Base-by-base conservation (phyloP, 2,329 filamentous ascomycete species). In the Colletotrichum sp. region DNA sequence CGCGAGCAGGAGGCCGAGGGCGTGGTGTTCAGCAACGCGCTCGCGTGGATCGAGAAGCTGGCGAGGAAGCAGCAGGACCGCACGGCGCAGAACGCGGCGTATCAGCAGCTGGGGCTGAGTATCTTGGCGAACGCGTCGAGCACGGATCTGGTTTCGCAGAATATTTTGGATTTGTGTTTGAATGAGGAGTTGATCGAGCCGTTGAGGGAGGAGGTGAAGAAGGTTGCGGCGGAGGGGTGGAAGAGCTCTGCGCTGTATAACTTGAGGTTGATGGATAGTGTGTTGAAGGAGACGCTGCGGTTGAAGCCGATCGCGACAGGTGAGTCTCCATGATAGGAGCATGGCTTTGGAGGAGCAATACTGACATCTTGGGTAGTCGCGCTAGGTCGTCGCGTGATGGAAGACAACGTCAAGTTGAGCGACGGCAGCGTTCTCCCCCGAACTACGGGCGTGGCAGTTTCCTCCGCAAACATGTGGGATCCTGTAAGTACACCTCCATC, bases 21-120 rank as follows among this genome's bases (percentile, higher is more conserved):
- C 3, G 64, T 28, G 43, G 6, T 78, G 74, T 78, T 82, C 12
- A 80, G 84, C 10, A 85, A 88, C 75, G 82, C 84, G 6, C 82
- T 88, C 28, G 85, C 86, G 26, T 89, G 87, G 87, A 84, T 87
- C 77, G 83, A 86, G 43, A 66, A 71, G 67, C 76, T 82, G 13
- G 80, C 84, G 21, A 32, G 6, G 28, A 64, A 61, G 65, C 65
- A 64, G 30, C 55, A 69, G 4, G 81, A 82, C 86, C 89, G 91
- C 26, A 88, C 88, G 71, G 93, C 85, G 9, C 96, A 95, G 82
- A 90, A 96, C 82, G 85, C 89, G 0, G 87, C 93, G 24, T 84
- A 83, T 12, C 95, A 95, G 52, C 95, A 98, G 82, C 89, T 95
- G 30, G 90, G 99, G 10, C 96, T 97, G 0, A 91, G 94, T 60